Percentiles rank a stretch among this genome's conserved stretches.
phyloP scores from a whole-genome alignment of 768 basidiomycete species.

The Leccinum imitatum region DNA sequence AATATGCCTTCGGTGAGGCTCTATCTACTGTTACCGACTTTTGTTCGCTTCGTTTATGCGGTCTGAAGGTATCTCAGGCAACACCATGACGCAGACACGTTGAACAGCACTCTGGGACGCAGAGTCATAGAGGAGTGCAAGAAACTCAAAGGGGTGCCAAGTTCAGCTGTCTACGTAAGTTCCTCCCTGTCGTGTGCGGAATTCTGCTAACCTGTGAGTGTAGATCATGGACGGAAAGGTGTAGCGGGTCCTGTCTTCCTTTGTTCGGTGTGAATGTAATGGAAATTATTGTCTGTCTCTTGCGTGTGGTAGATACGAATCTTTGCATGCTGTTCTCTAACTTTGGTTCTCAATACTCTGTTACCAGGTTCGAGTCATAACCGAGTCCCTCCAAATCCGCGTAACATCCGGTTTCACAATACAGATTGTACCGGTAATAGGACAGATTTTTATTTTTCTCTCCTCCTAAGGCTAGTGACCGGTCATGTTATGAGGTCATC shows the following conservation, averaged over 20 bases:
- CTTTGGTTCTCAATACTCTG: neutral
- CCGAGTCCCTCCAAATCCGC: neutral
- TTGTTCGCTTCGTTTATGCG: neutral
- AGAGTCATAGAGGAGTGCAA: constrained; percentile 65
- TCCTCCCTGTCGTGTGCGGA: neutral
- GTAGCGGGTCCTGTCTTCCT: constrained; percentile 2
- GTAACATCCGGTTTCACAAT: neutral
- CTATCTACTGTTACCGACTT: neutral
- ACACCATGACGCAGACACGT: constrained; percentile 49
- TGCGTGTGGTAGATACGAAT: neutral
- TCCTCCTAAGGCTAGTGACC: neutral
- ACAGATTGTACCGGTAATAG: neutral
- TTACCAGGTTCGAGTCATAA: neutral
- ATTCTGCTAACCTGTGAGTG: neutral
- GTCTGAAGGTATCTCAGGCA: constrained; percentile 57
- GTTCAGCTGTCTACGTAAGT: constrained; percentile 31
- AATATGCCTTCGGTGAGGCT: constrained; percentile 57
- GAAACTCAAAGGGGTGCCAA: constrained; percentile 52
- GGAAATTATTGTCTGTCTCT: neutral
- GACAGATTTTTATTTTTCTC: too few relatives aligned
- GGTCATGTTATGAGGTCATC: neutral
- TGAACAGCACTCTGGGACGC: constrained; percentile 49
- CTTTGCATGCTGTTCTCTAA: neutral
- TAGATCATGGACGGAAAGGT: constrained; percentile 26
- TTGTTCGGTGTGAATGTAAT: neutral